Evolutionary conservation across 306 rosid genomes (phyloP).

Genomic region (Citrullus amarus): DNA sequence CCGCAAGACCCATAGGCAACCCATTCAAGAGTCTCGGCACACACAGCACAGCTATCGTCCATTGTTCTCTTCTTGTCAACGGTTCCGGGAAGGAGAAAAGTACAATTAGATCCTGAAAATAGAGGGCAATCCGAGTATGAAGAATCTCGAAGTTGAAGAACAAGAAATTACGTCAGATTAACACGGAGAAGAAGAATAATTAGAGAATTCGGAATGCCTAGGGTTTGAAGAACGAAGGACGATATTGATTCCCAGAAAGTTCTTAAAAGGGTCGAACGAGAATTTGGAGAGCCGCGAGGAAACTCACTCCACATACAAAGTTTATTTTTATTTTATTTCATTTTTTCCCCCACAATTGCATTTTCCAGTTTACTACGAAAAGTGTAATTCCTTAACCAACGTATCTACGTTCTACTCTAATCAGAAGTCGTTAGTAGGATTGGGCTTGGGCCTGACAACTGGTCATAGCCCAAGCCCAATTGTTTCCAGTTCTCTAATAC

Average conservation of each 20-base stretch:
- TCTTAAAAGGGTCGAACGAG: background rate
- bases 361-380: background rate
- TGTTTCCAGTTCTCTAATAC: background rate
- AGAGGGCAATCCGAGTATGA: background rate
- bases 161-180: background rate
- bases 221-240: background rate
- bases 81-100: background rate
- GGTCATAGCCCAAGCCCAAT: background rate
- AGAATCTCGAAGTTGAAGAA: background rate
- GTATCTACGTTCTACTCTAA: background rate
- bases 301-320: background rate
- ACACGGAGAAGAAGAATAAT: background rate
- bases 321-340: no score
- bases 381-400: background rate
- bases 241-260: background rate
- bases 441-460: background rate
- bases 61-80: constrained; percentile 19
- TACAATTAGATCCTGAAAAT: background rate
- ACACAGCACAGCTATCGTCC: constrained; percentile 96
- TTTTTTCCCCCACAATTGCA: background rate
- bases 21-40: constrained; percentile 91
- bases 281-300: background rate
- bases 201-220: background rate
- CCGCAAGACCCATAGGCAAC: constrained; percentile 89
- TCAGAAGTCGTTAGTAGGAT: background rate